These are phyloP conservation scores for Dichotomocladium elegans DNA, from an alignment of 371 early-diverging fungal species.

Conservation along the genomic window DNA sequence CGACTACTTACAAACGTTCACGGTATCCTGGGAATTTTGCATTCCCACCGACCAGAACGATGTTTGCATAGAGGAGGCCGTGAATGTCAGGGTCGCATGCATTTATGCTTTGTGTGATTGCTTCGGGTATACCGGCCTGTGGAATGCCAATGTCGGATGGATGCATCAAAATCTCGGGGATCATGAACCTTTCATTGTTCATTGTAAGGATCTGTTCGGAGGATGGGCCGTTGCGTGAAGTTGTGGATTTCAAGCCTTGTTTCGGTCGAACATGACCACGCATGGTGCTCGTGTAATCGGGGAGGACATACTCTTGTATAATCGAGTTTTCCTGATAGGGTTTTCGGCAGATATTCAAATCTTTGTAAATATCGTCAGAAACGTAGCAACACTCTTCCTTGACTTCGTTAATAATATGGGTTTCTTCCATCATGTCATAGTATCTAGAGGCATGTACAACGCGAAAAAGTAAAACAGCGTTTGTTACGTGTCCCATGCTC, in stretches of 20 bases:
- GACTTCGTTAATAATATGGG: constrained; percentile 74
- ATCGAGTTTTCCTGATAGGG: constrained; percentile 43
- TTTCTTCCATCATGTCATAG: constrained; percentile 94
- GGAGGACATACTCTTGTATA: constrained; percentile 75
- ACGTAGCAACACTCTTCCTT: constrained; percentile 85
- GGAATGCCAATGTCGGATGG: constrained; percentile 82
- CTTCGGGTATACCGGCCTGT: constrained; percentile 80
- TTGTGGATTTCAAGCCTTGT: constrained; percentile 14
- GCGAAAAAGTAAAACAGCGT: not conserved
- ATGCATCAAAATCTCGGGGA: constrained; percentile 81
- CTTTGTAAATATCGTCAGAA: constrained; percentile 61
- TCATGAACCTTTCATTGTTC: constrained; percentile 83
- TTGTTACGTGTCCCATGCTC: too few species aligned
- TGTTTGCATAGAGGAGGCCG: constrained; percentile 70
- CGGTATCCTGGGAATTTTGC: constrained; percentile 64
- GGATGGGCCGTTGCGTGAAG: not conserved
- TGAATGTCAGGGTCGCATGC: constrained; percentile 58
- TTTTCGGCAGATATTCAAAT: constrained; percentile 61
- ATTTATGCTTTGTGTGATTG: constrained; percentile 62
- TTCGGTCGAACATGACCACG: constrained; percentile 55
- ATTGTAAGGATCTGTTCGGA: constrained; percentile 66
- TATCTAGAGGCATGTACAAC: constrained; percentile 27
- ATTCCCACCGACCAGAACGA: constrained; percentile 77
- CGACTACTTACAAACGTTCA: constrained; percentile 58
- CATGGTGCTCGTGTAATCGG: constrained; percentile 63